Evolutionary conservation across 2,329 filamentous ascomycete genomes (phyloP).

Genomic region (Phaeosphaeria sp.): DNA sequence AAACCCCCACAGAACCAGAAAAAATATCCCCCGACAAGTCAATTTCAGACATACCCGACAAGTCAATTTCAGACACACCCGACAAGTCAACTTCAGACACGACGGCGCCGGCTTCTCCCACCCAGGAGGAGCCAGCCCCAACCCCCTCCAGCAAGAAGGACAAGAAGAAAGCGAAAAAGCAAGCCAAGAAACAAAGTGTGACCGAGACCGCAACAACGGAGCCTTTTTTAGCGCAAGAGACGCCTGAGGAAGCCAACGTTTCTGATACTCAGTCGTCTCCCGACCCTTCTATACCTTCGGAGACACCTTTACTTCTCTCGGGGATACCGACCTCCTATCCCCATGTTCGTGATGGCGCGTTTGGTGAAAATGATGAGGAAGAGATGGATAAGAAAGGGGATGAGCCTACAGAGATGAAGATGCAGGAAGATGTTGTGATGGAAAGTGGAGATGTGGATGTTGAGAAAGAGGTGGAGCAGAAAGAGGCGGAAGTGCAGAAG

Average conservation of each 20-base stretch:
- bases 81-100: neutral
- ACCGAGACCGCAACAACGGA: conserved; percentile 9
- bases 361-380: conserved; percentile 25
- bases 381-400: neutral
- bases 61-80: too few species aligned
- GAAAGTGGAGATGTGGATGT: neutral
- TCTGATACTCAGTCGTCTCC: conserved; percentile 42
- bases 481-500: conserved; percentile 3
- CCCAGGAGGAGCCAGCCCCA: neutral
- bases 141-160: conserved; percentile 11
- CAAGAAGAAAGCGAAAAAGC: conserved; percentile 30
- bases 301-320: conserved; percentile 36
- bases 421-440: neutral
- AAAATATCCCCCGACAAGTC: neutral
- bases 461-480: conserved; percentile 2
- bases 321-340: conserved; percentile 40
- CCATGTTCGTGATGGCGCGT: conserved; percentile 30
- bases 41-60: too few species aligned
- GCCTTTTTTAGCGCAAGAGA: conserved; percentile 44
- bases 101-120: neutral
- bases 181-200: conserved; percentile 10
- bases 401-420: neutral
- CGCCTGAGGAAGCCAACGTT: conserved; percentile 40
- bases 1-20: neutral
- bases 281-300: conserved; percentile 34